These are phyloP conservation scores for Aspergillus sp. DNA, from an alignment of 2,329 filamentous ascomycete species.

Conservation along the genomic window DNA sequence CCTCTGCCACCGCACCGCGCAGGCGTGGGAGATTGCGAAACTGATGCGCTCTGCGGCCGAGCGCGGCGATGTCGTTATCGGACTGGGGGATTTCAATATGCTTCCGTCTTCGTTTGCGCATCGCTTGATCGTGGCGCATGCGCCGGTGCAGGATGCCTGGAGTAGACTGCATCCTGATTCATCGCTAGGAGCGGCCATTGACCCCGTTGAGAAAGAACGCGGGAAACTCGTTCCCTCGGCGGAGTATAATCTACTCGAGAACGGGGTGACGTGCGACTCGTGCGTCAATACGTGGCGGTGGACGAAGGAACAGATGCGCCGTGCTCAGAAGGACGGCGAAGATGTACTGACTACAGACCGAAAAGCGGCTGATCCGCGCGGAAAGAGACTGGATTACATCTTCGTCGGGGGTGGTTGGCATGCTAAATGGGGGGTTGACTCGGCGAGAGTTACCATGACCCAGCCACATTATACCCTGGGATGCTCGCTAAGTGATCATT, in stretches of 20 bases:
- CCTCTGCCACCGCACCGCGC: conserved; percentile 77
- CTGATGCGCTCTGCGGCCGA: conserved; percentile 73
- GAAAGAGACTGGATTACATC: conserved; percentile 91
- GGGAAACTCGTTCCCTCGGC: conserved; percentile 62
- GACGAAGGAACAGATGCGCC: conserved; percentile 60
- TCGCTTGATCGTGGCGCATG: conserved; percentile 67
- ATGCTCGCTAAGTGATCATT: conserved; percentile 90
- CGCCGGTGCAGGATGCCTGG: conserved; percentile 76
- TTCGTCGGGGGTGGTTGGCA: conserved; percentile 58
- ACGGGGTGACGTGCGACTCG: conserved; percentile 81
- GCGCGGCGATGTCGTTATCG: conserved; percentile 72
- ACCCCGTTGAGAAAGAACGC: conserved; percentile 58
- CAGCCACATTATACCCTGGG: conserved; percentile 68
- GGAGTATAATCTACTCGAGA: conserved; percentile 65
- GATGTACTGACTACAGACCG: conserved; percentile 53
- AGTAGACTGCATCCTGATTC: conserved; percentile 72
- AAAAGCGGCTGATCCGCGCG: conserved; percentile 58
- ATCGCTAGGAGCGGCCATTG: conserved; percentile 63
- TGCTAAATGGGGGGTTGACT: conserved; percentile 58
- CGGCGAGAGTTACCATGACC: conserved; percentile 67
- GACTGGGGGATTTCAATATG: conserved; percentile 94
- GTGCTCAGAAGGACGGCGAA: conserved; percentile 55
- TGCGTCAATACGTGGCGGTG: conserved; percentile 90
- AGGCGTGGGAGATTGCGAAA: conserved; percentile 92
- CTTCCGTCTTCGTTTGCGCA: conserved; percentile 78